A percentile compares a stretch with the other conserved stretches of the same genome.
These are phyloP conservation scores for Lachnellula hyalina DNA, from an alignment of 2,329 filamentous ascomycete genomes.

Conservation along the genomic window DNA sequence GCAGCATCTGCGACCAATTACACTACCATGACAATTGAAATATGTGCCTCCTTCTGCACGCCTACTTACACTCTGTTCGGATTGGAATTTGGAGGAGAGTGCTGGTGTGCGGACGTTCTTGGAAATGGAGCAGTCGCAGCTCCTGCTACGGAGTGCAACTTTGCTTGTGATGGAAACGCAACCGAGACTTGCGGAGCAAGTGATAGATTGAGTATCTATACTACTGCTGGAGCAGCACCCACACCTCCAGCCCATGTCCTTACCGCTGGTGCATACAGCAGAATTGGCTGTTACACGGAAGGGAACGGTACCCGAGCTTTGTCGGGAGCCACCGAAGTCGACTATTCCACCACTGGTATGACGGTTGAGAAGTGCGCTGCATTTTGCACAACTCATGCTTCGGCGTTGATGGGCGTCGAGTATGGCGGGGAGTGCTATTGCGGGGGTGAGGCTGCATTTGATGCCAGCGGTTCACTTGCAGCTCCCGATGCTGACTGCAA, in stretches of 20 bases:
- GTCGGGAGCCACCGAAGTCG: conserved; percentile 13
- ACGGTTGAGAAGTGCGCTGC: conserved; percentile 18
- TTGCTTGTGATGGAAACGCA: conserved; percentile 22
- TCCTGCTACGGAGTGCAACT: conserved; percentile 16
- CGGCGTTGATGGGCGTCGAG: conserved; percentile 39
- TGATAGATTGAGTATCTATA: conserved; percentile 22
- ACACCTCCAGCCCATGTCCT: conserved; percentile 3
- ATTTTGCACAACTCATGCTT: conserved; percentile 19
- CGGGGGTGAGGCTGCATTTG: conserved; percentile 5
- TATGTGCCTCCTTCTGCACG: conserved; percentile 4
- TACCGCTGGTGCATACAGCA: conserved; percentile 1
- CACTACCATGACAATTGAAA: conserved; percentile 8
- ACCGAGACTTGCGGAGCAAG: conserved; percentile 29
- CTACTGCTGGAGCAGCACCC: conserved; percentile 6
- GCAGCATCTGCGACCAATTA: conserved; percentile 1
- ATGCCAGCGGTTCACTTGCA: conserved; percentile 7
- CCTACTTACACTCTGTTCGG: conserved; percentile 26
- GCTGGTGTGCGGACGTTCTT: conserved; percentile 25
- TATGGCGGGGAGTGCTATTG: conserved; percentile 41
- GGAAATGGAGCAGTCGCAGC: conserved; percentile 11
- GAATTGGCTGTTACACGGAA: conserved; percentile 13
- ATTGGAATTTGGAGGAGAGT: conserved; percentile 30
- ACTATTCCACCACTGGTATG: conserved; percentile 7
- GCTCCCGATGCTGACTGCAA: conserved; percentile 19
- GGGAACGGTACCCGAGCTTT: conserved; percentile 37